Evolutionary conservation across 768 basidiomycete species (phyloP), one percentile per base, ranked within the genome.

Genomic region (Pleurotus citrinopileatus): DNA sequence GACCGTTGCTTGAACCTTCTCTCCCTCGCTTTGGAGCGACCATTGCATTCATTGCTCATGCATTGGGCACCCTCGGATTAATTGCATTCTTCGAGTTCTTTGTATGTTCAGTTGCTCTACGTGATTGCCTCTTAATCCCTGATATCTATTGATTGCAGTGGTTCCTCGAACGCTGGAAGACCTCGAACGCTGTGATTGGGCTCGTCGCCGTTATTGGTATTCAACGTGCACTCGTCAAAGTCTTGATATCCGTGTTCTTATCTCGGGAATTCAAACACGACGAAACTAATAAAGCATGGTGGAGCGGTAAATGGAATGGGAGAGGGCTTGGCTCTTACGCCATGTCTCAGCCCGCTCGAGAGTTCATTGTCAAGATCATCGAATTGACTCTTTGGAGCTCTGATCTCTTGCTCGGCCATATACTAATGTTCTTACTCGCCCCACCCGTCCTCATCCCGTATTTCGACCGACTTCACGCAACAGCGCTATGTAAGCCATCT

Each of bases 191-290:
- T 19, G 92, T 98, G 12, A 80, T 99, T 40, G 97, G 96, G 20
- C 79, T 97, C 47, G 91, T 98, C 62, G 81, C 94, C 5, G 88
- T 94, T 56, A 90, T 98, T 56, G 83, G 86, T 54, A 91, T 98
- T 54, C 94, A 98, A 67, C 85, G 97, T 47, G 90, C 90, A 15
- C 73, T 98, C 56, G 87, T 94, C 82, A 98, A 98, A 78, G 78
- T 94, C 55, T 75, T 97, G 54, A 98, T 99, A 64, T 78, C 95
- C 0, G 88, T 96, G 56, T 94, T 95, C 83, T 75, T 98, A 34
- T 89, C 94, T 38, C 89, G 97, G 58, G 97, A 99, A 70, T 97
- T 97, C 82, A 99, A 99, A 75, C 94, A 98, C 67, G 97, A 99
- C 67, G 95, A 98, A 72, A 95, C 93, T 28, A 98, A 98, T 73